Percentiles rank a stretch among this genome's conserved stretches.
Evolutionary conservation across 352 stramenopile genomes (phyloP).

Genomic region (Phytophthora tentaculata): DNA sequence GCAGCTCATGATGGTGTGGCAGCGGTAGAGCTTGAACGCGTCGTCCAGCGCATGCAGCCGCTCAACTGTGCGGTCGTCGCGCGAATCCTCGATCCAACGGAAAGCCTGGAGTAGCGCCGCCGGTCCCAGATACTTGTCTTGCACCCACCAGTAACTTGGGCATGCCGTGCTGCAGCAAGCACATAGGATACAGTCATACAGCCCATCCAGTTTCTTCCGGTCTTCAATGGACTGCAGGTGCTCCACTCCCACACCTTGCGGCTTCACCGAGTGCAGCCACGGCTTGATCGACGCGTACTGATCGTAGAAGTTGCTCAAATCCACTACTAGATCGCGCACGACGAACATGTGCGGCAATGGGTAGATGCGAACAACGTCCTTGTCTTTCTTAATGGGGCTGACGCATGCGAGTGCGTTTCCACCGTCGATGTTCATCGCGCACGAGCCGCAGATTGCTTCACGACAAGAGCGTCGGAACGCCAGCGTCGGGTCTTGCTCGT

Average conservation of each 20-base stretch:
- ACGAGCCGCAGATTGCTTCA: conserved; percentile 99
- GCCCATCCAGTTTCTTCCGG: conserved; percentile 98
- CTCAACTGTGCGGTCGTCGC: conserved; percentile 96
- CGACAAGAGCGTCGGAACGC: conserved; percentile 98
- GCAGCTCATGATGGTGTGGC: conserved; percentile 99
- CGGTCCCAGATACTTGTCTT: conserved; percentile 92
- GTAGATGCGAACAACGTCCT: conserved; percentile 96
- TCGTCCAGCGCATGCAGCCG: conserved; percentile 96
- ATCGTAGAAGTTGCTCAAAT: conserved; percentile 99
- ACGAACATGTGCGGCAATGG: conserved; percentile 99
- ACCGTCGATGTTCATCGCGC: conserved; percentile 99
- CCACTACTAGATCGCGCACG: conserved; percentile 98
- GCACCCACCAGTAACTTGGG: conserved; percentile 99
- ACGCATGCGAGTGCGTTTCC: conserved; percentile 98
- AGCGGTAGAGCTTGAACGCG: conserved; percentile 98
- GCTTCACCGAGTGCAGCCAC: conserved; percentile 95
- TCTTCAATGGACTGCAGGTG: conserved; percentile 93
- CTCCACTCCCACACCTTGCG: conserved; percentile 85
- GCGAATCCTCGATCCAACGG: conserved; percentile 98
- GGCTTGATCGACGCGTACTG: conserved; percentile 98
- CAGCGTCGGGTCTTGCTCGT: conserved; percentile 98
- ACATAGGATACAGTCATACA: conserved; percentile 99
- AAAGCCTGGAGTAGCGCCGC: conserved; percentile 91
- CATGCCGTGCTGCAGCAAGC: conserved; percentile 98
- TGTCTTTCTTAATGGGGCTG: conserved; percentile 94